Percentiles rank a stretch among this genome's conserved stretches.
Evolutionary conservation across 202 grass and related monocot species (phyloP).

Genomic region (Digitaria exilis): DNA sequence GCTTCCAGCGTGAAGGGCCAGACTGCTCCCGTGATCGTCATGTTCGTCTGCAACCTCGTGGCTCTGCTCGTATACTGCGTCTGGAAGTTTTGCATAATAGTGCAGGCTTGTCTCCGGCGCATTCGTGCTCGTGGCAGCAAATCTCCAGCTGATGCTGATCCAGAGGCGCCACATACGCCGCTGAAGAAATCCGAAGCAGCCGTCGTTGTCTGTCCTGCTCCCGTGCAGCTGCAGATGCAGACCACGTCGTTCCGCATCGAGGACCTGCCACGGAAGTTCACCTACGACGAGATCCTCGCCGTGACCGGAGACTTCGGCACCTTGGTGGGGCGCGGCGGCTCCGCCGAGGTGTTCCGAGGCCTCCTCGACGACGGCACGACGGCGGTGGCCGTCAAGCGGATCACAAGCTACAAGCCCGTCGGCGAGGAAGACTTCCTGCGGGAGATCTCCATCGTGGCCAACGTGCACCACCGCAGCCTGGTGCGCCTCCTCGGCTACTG

Average conservation of each 20-base stretch:
- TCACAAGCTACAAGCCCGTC: constrained; percentile 24
- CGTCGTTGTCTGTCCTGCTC: background rate
- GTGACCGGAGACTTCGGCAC: constrained; percentile 49
- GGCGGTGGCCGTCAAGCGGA: constrained; percentile 54
- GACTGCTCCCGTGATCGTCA: background rate
- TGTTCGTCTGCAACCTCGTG: background rate
- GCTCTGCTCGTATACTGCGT: background rate
- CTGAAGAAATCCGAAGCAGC: background rate
- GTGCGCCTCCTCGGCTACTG: constrained; percentile 66
- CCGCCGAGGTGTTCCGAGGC: constrained; percentile 47
- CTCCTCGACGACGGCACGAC: constrained; percentile 49
- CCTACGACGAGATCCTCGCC: constrained; percentile 35
- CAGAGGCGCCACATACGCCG: no score
- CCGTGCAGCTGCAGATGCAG: background rate
- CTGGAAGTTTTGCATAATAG: background rate
- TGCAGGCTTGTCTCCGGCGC: constrained; percentile 1
- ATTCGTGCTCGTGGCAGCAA: background rate
- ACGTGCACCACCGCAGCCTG: constrained; percentile 54
- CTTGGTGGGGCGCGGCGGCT: constrained; percentile 44
- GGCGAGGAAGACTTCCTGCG: constrained; percentile 49
- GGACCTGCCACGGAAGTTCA: constrained; percentile 44
- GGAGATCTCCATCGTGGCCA: constrained; percentile 45
- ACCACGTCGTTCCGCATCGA: constrained; percentile 42
- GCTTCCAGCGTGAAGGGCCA: background rate
- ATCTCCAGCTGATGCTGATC: background rate